Evolutionary conservation across 2,329 filamentous ascomycete genomes (phyloP), one percentile per base, ranked within the genome.

Genomic region (Alternaria atra): DNA sequence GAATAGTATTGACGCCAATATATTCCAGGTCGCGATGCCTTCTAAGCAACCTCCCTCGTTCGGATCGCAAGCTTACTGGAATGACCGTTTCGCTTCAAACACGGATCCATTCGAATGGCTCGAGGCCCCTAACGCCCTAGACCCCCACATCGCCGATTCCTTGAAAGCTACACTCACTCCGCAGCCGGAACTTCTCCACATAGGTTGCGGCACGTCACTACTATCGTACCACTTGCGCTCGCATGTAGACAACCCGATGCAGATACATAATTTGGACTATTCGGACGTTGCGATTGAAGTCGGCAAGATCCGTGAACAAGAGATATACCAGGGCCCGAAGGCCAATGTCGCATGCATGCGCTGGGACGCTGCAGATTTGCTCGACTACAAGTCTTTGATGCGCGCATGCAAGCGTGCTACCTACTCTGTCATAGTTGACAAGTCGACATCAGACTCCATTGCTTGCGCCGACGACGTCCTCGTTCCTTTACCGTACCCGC

Each of bases 181-280:
- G 9, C 43, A 63, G 3, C 74, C 75, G 2, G 50, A 70, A 13
- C 58, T 80, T 17, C 60, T 80, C 12, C 78, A 80, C 46, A 75
- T 80, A 56, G 78, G 79, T 37, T 79, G 78, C 54, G 79, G 79
- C 8, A 80, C 77, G 4, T 80, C 78, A 6, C 50, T 73, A 10
- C 63, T 80, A 0, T 80, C 78, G 1, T 76, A 71, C 25, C 77
- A 79, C 52, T 66, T 80, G 13, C 72, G 73, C n/a, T 65, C 61
- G 3, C 68, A 76, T 37, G 76, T 79, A 5, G 42, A 68, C 2
- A 39, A 67, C 13, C 71, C 79, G 2, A 39, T 42, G 10, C 76
- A 77, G 27, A 70, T 80, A 7, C 75, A 78, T 42, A 80, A 80
- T 51, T 37, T 79, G 25, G 79, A 80, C 56, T 80, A 79, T 55